Evolutionary conservation across 805 yeast species (phyloP).

Genomic region (Phaffomyces thermotolerans): DNA sequence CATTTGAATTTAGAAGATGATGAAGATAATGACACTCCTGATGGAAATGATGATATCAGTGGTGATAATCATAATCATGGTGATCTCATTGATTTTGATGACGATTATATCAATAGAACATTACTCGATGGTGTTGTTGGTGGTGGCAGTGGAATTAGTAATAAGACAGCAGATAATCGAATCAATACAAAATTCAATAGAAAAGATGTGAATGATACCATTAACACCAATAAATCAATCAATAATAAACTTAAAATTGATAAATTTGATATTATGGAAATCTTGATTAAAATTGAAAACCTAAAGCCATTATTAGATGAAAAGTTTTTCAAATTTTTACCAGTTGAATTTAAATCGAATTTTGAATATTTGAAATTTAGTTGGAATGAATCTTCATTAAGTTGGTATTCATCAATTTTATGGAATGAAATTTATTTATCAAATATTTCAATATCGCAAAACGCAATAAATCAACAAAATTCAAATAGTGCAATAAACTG

Average conservation of each 20-base stretch:
- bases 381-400: slow-evolving; percentile 60
- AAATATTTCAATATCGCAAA: slow-evolving; percentile 7
- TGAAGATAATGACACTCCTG: too few species aligned
- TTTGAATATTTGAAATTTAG: slow-evolving; percentile 44
- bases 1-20: neutral
- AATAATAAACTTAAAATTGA: slow-evolving; percentile 23
- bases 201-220: too few species aligned
- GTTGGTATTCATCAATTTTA: slow-evolving; percentile 67
- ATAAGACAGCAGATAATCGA: too few species aligned
- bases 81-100: too few species aligned
- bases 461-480: slow-evolving; percentile 1
- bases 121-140: too few species aligned
- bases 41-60: too few species aligned
- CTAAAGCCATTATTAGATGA: slow-evolving; percentile 3
- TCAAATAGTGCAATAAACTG: slow-evolving; percentile 10
- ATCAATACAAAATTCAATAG: too few species aligned
- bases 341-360: slow-evolving; percentile 26
- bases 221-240: too few species aligned
- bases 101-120: too few species aligned
- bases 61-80: too few species aligned
- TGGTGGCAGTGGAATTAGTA: too few species aligned
- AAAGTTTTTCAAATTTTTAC: slow-evolving; percentile 25
- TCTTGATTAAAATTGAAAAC: slow-evolving; percentile 36
- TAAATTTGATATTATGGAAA: slow-evolving; percentile 22
- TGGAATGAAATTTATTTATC: slow-evolving; percentile 49